A percentile compares a stretch with the other conserved stretches of the same genome.
These are phyloP conservation scores for Leucoagaricus sp. DNA, from an alignment of 1,284 basidiomycete species.

Conservation along the genomic window DNA sequence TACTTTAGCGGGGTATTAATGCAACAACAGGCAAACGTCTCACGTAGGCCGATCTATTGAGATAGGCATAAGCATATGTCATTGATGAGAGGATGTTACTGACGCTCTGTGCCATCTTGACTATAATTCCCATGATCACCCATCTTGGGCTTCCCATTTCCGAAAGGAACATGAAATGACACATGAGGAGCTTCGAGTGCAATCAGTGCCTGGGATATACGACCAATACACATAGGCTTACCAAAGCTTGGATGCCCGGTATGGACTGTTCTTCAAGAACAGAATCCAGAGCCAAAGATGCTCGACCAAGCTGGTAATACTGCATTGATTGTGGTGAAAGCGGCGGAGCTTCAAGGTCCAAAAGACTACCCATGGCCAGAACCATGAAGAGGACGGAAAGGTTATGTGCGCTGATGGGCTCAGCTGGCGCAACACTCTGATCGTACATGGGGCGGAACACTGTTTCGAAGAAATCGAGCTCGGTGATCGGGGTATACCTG, in stretches of 20 bases:
- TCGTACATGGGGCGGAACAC: slow-evolving; percentile 58
- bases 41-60: slow-evolving; percentile 63
- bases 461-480: slow-evolving; percentile 51
- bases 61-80: slow-evolving; percentile 11
- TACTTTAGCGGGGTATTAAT: background rate
- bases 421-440: slow-evolving; percentile 35
- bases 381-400: slow-evolving; percentile 47
- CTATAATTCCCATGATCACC: slow-evolving; percentile 67
- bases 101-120: slow-evolving; percentile 69
- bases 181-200: slow-evolving; percentile 57
- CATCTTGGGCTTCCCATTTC: slow-evolving; percentile 67
- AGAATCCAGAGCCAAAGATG: slow-evolving; percentile 59
- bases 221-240: slow-evolving; percentile 31
- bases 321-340: slow-evolving; percentile 53
- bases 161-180: slow-evolving; percentile 69
- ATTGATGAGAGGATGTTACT: slow-evolving; percentile 31
- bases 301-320: slow-evolving; percentile 61
- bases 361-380: slow-evolving; percentile 47
- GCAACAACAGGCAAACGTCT: slow-evolving; percentile 27
- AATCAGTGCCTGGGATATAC: slow-evolving; percentile 5
- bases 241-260: slow-evolving; percentile 63
- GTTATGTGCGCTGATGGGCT: slow-evolving; percentile 47
- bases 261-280: slow-evolving; percentile 65
- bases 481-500: slow-evolving; percentile 64
- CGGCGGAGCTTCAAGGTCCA: slow-evolving; percentile 50